phyloP scores from a whole-genome alignment of 169 alveolate species.

The Neospora caninum region DNA sequence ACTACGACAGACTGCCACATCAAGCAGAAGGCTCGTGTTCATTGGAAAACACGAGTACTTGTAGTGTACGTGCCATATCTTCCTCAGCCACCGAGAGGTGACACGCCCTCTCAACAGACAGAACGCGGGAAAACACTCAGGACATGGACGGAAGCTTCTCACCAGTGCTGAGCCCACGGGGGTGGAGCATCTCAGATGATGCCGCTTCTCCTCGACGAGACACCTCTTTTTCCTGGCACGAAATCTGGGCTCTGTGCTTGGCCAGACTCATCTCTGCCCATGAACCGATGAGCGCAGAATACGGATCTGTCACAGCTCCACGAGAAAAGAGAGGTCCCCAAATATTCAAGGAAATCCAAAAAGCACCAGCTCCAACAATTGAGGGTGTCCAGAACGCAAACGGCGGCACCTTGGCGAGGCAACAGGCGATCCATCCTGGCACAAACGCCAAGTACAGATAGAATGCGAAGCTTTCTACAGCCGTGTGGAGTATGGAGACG shows the following conservation, averaged over 20 bases:
- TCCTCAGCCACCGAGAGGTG: too few species aligned
- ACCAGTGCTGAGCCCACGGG: too few species aligned
- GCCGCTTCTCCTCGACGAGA: too few species aligned
- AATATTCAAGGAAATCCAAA: not conserved
- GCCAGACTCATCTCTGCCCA: not conserved
- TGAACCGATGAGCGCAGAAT: not conserved
- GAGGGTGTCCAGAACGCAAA: not conserved
- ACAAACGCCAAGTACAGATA: not conserved
- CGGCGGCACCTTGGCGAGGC: not conserved
- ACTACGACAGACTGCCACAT: too few species aligned
- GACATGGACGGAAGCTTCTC: too few species aligned
- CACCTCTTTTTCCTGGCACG: too few species aligned
- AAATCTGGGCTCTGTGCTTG: not conserved
- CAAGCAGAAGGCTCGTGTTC: too few species aligned
- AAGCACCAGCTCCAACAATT: not conserved
- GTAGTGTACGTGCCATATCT: too few species aligned
- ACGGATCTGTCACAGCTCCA: conserved; percentile 11
- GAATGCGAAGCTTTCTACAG: not conserved
- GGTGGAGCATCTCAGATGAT: too few species aligned
- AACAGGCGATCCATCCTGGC: not conserved
- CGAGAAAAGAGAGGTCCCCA: not conserved
- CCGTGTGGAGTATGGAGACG: not conserved
- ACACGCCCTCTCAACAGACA: too few species aligned
- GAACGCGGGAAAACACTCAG: too few species aligned
- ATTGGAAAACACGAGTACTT: too few species aligned